Percentiles rank a stretch among this genome's conserved stretches.
These are phyloP conservation scores for Elaeis oleifera DNA, from an alignment of 202 grass and related monocot species.

Conservation along the genomic window DNA sequence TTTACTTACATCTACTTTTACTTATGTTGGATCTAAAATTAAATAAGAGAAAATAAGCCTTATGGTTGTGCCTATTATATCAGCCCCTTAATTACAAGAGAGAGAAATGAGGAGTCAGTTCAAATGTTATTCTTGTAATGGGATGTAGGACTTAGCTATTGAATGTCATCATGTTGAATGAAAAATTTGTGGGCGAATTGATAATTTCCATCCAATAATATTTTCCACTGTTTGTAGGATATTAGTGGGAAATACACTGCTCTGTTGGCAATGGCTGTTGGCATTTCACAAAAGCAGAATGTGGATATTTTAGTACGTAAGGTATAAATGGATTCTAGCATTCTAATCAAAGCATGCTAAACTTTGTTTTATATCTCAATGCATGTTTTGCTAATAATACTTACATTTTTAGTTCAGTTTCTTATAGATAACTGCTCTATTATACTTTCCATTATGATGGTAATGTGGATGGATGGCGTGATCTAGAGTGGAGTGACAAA, in stretches of 20 bases:
- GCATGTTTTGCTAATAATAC: constrained; percentile 1
- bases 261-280: constrained; percentile 89
- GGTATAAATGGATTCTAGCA: constrained; percentile 29
- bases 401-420: constrained; percentile 50
- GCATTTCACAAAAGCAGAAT: constrained; percentile 82
- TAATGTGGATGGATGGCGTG: constrained; percentile 5
- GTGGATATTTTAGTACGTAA: constrained; percentile 67
- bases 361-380: neutral
- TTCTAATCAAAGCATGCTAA: neutral
- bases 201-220: neutral
- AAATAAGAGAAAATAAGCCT: too few species aligned
- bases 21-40: too few species aligned
- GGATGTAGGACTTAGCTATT: too few species aligned
- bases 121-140: too few species aligned
- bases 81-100: too few species aligned
- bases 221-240: constrained; percentile 27
- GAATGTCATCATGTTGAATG: too few species aligned
- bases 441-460: constrained; percentile 22
- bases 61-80: too few species aligned
- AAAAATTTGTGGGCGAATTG: neutral
- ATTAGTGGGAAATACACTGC: constrained; percentile 42
- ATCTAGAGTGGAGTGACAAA: constrained; percentile 6
- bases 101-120: too few species aligned
- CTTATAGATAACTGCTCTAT: constrained; percentile 54
- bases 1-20: too few species aligned